phyloP scores from a whole-genome alignment of 1,139 yeast species.

The Saccharomyces hybrid region DNA sequence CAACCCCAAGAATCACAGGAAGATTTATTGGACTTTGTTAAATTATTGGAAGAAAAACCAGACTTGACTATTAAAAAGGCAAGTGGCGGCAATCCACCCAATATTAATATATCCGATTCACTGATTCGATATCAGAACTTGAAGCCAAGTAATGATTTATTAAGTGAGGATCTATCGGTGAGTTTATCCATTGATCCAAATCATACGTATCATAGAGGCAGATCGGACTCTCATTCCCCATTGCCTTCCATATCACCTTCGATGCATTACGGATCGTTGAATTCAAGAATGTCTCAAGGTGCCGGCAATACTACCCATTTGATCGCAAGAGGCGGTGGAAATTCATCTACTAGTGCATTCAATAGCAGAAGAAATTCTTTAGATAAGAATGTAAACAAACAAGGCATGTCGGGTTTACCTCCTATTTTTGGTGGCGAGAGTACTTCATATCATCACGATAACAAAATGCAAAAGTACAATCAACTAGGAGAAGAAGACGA shows the following conservation, averaged over 20 bases:
- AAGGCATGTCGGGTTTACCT: slow-evolving; percentile 11
- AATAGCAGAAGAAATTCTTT: slow-evolving; percentile 19
- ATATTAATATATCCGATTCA: slow-evolving; percentile 33
- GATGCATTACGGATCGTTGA: slow-evolving; percentile 37
- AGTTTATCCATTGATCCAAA: slow-evolving; percentile 34
- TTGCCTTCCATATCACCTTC: slow-evolving; percentile 32
- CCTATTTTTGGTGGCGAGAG: slow-evolving; percentile 13
- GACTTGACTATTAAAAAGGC: slow-evolving; percentile 44
- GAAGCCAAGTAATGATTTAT: slow-evolving; percentile 39
- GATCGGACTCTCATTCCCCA: slow-evolving; percentile 28
- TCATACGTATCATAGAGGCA: slow-evolving; percentile 2
- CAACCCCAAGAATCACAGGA: slow-evolving; percentile 37
- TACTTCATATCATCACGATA: slow-evolving; percentile 17
- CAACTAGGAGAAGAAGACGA: slow-evolving; percentile 5
- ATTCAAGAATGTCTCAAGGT: slow-evolving; percentile 38
- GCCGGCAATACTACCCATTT: slow-evolving; percentile 8
- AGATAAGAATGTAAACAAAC: slow-evolving; percentile 8
- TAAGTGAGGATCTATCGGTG: slow-evolving; percentile 36
- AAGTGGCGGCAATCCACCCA: slow-evolving; percentile 22
- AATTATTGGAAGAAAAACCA: slow-evolving; percentile 67
- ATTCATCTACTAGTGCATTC: slow-evolving; percentile 6
- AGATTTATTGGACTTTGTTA: slow-evolving; percentile 73
- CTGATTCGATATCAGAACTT: slow-evolving; percentile 42
- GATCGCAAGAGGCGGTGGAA: slow-evolving; percentile 20
- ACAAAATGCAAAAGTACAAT: not conserved